Evolutionary conservation across 805 yeast genomes (phyloP).

Genomic region (Yarrowia deformans): DNA sequence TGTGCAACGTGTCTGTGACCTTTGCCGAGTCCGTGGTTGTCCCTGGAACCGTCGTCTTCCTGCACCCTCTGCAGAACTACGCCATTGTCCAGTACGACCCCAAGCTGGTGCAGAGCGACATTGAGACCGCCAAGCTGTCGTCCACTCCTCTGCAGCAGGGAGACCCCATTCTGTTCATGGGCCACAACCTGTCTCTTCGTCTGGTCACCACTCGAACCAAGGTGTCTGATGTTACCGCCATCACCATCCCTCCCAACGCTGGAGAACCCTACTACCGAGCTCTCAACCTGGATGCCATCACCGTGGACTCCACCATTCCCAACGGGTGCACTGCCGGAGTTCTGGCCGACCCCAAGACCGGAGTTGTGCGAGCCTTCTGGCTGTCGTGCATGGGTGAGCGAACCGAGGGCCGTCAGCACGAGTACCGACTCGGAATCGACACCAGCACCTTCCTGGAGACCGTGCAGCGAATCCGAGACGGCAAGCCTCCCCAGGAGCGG

Average conservation of each 20-base stretch:
- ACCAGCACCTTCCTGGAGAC: conserved; percentile 68
- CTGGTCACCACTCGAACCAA: conserved; percentile 75
- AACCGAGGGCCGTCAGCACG: conserved; percentile 64
- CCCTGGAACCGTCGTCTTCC: conserved; percentile 79
- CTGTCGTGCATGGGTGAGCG: conserved; percentile 81
- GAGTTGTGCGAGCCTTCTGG: conserved; percentile 86
- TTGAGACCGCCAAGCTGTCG: conserved; percentile 70
- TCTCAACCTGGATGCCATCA: conserved; percentile 77
- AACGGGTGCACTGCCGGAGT: conserved; percentile 82
- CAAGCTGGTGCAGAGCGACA: conserved; percentile 69
- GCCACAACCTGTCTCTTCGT: conserved; percentile 74
- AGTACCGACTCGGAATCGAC: conserved; percentile 78
- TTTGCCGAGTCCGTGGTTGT: conserved; percentile 86
- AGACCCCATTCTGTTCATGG: conserved; percentile 77
- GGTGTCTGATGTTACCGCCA: conserved; percentile 76
- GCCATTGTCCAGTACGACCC: conserved; percentile 87
- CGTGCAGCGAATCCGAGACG: conserved; percentile 59
- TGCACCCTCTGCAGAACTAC: conserved; percentile 88
- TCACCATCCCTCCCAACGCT: conserved; percentile 72
- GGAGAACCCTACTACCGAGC: conserved; percentile 84
- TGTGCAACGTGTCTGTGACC: conserved; percentile 75
- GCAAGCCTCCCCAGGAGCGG: conserved; percentile 60
- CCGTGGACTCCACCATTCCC: conserved; percentile 74
- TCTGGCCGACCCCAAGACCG: conserved; percentile 70
- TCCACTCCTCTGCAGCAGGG: conserved; percentile 70